phyloP scores from a whole-genome alignment of 129 eudicot species.

The Lactuca sativa region DNA sequence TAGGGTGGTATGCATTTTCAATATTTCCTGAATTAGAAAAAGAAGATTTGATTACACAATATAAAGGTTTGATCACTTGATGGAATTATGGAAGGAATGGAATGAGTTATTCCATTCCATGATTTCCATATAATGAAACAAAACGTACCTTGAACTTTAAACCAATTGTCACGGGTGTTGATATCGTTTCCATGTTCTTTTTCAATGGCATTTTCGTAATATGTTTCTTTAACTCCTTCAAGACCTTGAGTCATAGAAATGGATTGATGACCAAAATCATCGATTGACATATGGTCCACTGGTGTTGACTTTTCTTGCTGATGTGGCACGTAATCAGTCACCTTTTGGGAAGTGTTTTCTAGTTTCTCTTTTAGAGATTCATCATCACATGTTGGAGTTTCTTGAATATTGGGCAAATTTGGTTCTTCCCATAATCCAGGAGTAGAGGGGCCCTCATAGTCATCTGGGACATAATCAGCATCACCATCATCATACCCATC shows the following conservation, averaged over 20 bases:
- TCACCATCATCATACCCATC: conserved; percentile 37
- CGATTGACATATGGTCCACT: conserved; percentile 13
- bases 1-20: conserved; percentile 24
- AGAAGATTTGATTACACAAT: no score
- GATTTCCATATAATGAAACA: no score
- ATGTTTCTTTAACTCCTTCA: conserved; percentile 7
- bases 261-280: conserved; percentile 14
- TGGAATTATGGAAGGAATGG: no score
- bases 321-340: conserved; percentile 27
- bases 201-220: conserved; percentile 23
- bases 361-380: conserved; percentile 44
- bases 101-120: no score
- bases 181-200: conserved; percentile 18
- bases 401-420: conserved; percentile 63
- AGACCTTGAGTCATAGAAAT: conserved; percentile 24
- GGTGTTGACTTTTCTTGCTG: conserved; percentile 23
- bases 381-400: conserved; percentile 69
- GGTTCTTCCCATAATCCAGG: conserved; percentile 92
- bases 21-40: conserved; percentile 2
- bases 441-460: conserved; percentile 85
- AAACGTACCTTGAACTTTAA: conserved; percentile 29
- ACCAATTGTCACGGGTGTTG: conserved; percentile 27
- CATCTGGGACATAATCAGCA: conserved; percentile 32
- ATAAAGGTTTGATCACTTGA: no score
- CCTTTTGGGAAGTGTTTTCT: conserved; percentile 41